Conservation (phyloP, 495 filamentous ascomycete species). For the Jackrogersella multiformis region DNA sequence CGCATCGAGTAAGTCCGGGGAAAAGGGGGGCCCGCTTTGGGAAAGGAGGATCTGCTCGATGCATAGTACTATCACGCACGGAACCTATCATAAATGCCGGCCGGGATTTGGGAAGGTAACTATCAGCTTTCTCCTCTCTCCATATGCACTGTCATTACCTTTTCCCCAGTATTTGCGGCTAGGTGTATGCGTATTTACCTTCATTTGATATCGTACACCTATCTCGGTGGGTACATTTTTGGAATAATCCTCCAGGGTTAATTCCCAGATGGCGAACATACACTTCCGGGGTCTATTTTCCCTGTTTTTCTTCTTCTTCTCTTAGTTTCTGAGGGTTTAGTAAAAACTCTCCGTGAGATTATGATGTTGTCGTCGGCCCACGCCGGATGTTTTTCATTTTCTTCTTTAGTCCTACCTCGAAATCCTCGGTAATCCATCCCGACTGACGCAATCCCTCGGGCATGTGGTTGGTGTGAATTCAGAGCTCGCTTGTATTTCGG, state of each 20-base stretch:
- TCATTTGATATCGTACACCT: too few species aligned
- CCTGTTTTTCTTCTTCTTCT: background rate
- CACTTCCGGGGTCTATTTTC: too few species aligned
- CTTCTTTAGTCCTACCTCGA: constrained; percentile 4
- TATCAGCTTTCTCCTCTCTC: background rate
- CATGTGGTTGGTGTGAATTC: constrained; percentile 20
- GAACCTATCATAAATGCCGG: constrained; percentile 42
- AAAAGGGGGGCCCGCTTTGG: constrained; percentile 33
- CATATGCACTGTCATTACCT: background rate
- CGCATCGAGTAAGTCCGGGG: constrained; percentile 23
- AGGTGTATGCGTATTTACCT: too few species aligned
- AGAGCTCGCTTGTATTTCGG: constrained; percentile 3
- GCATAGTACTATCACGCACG: constrained; percentile 16
- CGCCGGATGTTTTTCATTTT: constrained; percentile 15
- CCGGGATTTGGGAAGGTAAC: constrained; percentile 34
- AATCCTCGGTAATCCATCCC: constrained; percentile 24
- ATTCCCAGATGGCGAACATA: too few species aligned
- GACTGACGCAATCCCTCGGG: constrained; percentile 34
- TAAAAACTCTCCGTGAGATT: constrained; percentile 16
- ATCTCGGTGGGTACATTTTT: background rate
- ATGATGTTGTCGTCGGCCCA: constrained; percentile 35
- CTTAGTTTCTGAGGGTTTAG: background rate
- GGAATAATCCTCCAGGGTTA: background rate
- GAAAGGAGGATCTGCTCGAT: constrained; percentile 33
- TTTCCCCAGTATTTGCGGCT: constrained; percentile 24